Conservation (phyloP, 768 basidiomycete genomes). For the Podaxis pistillaris region DNA sequence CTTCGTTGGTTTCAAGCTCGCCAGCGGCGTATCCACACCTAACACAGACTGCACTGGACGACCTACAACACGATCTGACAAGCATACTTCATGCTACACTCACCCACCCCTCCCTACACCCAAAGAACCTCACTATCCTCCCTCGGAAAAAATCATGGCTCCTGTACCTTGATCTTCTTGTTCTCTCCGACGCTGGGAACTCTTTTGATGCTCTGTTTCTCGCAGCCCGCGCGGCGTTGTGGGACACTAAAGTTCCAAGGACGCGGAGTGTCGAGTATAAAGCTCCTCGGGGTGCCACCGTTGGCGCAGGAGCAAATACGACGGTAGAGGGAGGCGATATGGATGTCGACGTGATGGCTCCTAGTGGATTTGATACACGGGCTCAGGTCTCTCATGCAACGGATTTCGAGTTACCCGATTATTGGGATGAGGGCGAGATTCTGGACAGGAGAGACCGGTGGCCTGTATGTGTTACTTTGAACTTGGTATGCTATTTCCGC, state of each 20-base stretch:
- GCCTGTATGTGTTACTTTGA: conserved; percentile 79
- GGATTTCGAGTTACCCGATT: conserved; percentile 86
- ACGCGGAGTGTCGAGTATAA: conserved; percentile 73
- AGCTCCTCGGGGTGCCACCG: conserved; percentile 28
- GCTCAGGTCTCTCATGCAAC: conserved; percentile 44
- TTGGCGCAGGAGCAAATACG: not conserved
- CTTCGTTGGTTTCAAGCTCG: conserved; percentile 45
- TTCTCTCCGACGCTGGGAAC: conserved; percentile 76
- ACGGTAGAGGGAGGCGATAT: conserved; percentile 37
- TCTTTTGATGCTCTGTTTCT: conserved; percentile 76
- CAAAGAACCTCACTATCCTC: conserved; percentile 60
- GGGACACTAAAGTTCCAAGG: conserved; percentile 77
- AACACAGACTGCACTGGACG: conserved; percentile 62
- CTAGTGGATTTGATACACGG: conserved; percentile 61
- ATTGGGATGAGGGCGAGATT: conserved; percentile 81
- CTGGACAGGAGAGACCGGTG: conserved; percentile 61
- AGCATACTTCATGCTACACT: conserved; percentile 62
- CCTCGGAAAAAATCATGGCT: conserved; percentile 69
- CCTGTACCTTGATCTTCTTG: conserved; percentile 70
- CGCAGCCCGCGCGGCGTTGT: conserved; percentile 75
- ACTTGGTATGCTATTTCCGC: conserved; percentile 53
- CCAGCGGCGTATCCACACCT: conserved; percentile 78
- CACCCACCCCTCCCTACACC: conserved; percentile 64
- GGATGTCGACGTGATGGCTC: conserved; percentile 51
- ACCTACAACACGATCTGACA: conserved; percentile 73